Conservation (phyloP, 2,329 filamentous ascomycete genomes). For the Fusarium poae region DNA sequence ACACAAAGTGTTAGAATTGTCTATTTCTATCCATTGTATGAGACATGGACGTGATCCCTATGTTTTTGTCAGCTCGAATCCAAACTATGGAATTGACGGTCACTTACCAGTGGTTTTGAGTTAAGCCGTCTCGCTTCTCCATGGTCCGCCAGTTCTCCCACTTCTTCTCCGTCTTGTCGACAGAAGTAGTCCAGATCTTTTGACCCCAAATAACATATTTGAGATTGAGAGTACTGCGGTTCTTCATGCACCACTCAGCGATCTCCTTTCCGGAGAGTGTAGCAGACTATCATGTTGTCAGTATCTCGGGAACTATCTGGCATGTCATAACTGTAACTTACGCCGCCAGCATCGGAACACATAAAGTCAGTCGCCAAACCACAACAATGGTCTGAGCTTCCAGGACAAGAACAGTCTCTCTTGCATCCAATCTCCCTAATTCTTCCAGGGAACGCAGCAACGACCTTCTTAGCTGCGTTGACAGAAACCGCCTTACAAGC, state of each 20-base stretch:
- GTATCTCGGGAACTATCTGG: neutral
- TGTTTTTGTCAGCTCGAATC: neutral
- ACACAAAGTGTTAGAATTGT: neutral
- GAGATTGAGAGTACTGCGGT: slow-evolving; percentile 56
- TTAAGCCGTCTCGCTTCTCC: slow-evolving; percentile 58
- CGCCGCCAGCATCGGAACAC: slow-evolving; percentile 55
- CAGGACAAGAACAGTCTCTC: slow-evolving; percentile 52
- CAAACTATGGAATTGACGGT: rapidly evolving
- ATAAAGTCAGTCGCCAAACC: slow-evolving; percentile 57
- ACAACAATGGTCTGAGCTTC: slow-evolving; percentile 55
- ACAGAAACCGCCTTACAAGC: slow-evolving; percentile 56
- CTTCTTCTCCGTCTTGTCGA: slow-evolving; percentile 52
- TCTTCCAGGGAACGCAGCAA: slow-evolving; percentile 54
- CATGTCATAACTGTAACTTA: slow-evolving; percentile 40
- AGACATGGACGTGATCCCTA: slow-evolving; percentile 50
- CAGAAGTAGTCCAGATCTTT: slow-evolving; percentile 59
- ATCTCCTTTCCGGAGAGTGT: slow-evolving; percentile 58
- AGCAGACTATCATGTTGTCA: slow-evolving; percentile 46
- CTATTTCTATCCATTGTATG: slow-evolving; percentile 40
- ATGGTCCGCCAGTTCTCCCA: slow-evolving; percentile 60
- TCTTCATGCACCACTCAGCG: slow-evolving; percentile 64
- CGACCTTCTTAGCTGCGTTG: slow-evolving; percentile 52
- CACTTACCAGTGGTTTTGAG: slow-evolving; percentile 60
- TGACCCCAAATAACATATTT: slow-evolving; percentile 66
- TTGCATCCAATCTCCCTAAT: slow-evolving; percentile 54